Base-by-base conservation (phyloP, 2,329 filamentous ascomycete species). In the Epichloe sp. region DNA sequence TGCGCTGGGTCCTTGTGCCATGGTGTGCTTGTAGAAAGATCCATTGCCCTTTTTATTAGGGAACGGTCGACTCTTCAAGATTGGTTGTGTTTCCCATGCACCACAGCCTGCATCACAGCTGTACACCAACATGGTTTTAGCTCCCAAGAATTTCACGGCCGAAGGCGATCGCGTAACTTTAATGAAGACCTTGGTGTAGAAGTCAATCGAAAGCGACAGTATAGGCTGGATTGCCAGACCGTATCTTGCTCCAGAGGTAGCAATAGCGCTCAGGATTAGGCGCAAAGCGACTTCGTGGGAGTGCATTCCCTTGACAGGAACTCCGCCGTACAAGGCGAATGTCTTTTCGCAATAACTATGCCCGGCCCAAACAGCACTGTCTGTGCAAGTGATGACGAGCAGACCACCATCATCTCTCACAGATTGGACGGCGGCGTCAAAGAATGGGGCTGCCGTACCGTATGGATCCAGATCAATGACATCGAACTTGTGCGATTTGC, bases 391-490 rank as follows among this genome's bases (percentile, higher is more conserved):
- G 5, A 98, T 86, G 64, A 90, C 96, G 4, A 98, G 76, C 40
- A 98, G 74, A 4, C 93, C 93, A 1, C 91, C 91, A 59, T 96
- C 88, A 56, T 85, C 79, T 47, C 77, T 82, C 7, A 96, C 78
- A 1, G 87, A 82, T 68, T 96, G 90, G 8, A 98, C 74, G 1
- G 93, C 89, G 1, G 88, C 83, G 63, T 98, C 93, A 50, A 98
- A 77, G 66, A 98, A 98, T 1, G 88, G 86, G 10, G 87, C 88
- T 1, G 91, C 93, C 0, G 88, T 94, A 42, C 93, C 93, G 61
- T 98, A 98, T 0, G 93, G 93, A 64, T 98, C 93, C 34, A 98
- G 77, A 64, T 98, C 93, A 56, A 98, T 93, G 21, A 96, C 90
- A 65, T 97, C 88, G 65, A 95, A 98, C 62, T 81, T 76, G 55